These are phyloP conservation scores for Monilinia fructigena DNA, from an alignment of 2,329 filamentous ascomycete species.

Conservation along the genomic window DNA sequence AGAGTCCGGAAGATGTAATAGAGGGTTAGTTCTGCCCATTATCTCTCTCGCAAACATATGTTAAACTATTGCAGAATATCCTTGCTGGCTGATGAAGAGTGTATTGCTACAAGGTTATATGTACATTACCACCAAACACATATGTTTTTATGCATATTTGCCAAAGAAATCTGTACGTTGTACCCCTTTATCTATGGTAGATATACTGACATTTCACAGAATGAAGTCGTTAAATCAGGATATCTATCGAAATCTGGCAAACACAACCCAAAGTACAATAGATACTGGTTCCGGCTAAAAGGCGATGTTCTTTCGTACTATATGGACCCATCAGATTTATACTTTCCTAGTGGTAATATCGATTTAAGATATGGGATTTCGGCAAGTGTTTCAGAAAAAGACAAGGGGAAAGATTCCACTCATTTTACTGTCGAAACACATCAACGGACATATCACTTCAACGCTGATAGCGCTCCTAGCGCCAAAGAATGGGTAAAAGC, in stretches of 20 bases:
- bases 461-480: constrained; percentile 80
- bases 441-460: constrained; percentile 80
- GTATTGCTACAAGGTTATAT: constrained; percentile 91
- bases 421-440: constrained; percentile 81
- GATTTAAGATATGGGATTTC: constrained; percentile 90
- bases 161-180: constrained; percentile 77
- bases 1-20: constrained; percentile 78
- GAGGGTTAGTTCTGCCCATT: constrained; percentile 52
- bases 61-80: constrained; percentile 65
- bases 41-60: neutral
- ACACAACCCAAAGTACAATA: constrained; percentile 80
- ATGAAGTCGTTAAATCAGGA: constrained; percentile 78
- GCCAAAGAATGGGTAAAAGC: constrained; percentile 97
- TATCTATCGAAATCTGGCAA: constrained; percentile 86
- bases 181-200: neutral
- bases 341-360: constrained; percentile 89
- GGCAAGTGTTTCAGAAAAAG: constrained; percentile 73
- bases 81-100: constrained; percentile 89
- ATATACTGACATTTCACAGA: constrained; percentile 48
- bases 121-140: constrained; percentile 89
- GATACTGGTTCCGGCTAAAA: constrained; percentile 92
- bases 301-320: constrained; percentile 92
- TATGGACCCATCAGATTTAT: constrained; percentile 76
- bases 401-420: constrained; percentile 66
- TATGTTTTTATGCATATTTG: constrained; percentile 97